These are phyloP conservation scores for Daldinia sp. DNA, from an alignment of 2,329 filamentous ascomycete genomes.

Conservation along the genomic window DNA sequence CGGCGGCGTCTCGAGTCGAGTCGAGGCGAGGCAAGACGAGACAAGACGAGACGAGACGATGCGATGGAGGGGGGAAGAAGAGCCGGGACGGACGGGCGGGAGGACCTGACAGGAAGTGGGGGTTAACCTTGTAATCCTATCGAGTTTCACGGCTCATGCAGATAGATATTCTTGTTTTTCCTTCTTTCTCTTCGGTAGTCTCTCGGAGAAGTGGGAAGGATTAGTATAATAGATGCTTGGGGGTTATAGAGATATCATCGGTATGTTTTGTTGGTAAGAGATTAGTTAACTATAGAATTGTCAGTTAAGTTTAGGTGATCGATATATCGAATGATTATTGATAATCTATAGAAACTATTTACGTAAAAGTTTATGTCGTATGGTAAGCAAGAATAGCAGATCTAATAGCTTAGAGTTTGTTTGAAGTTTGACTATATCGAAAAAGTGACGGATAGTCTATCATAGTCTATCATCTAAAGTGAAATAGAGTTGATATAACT, in stretches of 20 bases:
- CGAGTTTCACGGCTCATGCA: slow-evolving; percentile 18
- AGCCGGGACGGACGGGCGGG: slow-evolving; percentile 13
- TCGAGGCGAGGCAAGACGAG: too few relatives aligned
- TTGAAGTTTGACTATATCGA: not conserved
- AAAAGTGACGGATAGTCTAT: not conserved
- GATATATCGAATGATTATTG: not conserved
- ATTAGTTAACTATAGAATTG: not conserved
- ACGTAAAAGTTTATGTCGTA: not conserved
- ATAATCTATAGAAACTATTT: not conserved
- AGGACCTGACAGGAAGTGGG: slow-evolving; percentile 12
- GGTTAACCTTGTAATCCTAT: slow-evolving; percentile 15
- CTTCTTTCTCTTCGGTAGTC: slow-evolving; percentile 24
- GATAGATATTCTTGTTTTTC: slow-evolving; percentile 10
- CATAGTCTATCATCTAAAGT: too few relatives aligned
- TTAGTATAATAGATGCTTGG: not conserved
- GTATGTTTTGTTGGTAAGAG: not conserved
- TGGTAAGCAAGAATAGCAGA: not conserved
- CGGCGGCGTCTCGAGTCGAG: too few relatives aligned
- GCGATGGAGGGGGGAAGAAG: not conserved
- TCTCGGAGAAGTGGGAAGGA: not conserved
- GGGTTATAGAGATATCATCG: not conserved
- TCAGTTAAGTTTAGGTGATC: not conserved
- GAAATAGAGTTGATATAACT: not conserved
- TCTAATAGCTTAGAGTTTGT: not conserved
- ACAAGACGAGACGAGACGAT: not conserved